Evolutionary conservation across 345 rosid species (phyloP).

Genomic region (Theobroma cacao): DNA sequence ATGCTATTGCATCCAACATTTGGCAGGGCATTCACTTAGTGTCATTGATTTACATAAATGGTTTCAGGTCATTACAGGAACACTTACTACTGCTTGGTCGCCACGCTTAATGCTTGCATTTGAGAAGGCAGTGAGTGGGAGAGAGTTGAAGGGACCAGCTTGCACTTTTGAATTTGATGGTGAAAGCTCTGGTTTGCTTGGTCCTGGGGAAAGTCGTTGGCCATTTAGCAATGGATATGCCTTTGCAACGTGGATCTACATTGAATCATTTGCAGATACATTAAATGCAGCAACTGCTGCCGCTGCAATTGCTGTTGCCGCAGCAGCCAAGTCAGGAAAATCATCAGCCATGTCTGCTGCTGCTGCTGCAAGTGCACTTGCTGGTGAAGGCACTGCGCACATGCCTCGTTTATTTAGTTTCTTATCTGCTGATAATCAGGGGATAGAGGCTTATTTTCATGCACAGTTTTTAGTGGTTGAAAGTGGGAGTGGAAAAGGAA

Average conservation of each 20-base stretch:
- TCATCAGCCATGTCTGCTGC: constrained; percentile 99
- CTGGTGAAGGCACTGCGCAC: constrained; percentile 98
- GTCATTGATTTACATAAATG: constrained; percentile 80
- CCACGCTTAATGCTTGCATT: constrained; percentile 67
- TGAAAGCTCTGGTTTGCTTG: constrained; percentile 98
- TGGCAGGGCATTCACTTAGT: constrained; percentile 88
- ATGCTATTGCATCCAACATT: constrained; percentile 79
- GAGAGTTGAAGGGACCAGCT: constrained; percentile 93
- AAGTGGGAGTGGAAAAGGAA: constrained; percentile 89
- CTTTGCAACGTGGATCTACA: constrained; percentile 95
- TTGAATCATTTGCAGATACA: constrained; percentile 99
- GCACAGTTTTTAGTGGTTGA: constrained; percentile 99
- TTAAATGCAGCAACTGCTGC: constrained; percentile 96
- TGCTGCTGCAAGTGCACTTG: constrained; percentile 99
- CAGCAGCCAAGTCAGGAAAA: constrained; percentile 97
- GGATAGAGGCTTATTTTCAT: constrained; percentile 95
- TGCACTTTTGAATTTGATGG: constrained; percentile 98
- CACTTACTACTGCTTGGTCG: constrained; percentile 68
- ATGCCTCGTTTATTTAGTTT: constrained; percentile 99
- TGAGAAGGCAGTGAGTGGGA: constrained; percentile 91
- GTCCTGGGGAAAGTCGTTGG: constrained; percentile 99
- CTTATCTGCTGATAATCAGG: constrained; percentile 95
- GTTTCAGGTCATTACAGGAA: constrained; percentile 68
- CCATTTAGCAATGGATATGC: constrained; percentile 94
- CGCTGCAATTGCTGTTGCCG: constrained; percentile 97